Percentiles rank a stretch among this genome's conserved stretches.
phyloP scores from a whole-genome alignment of 2,329 filamentous ascomycete genomes.

The Aureobasidium subglaciale region DNA sequence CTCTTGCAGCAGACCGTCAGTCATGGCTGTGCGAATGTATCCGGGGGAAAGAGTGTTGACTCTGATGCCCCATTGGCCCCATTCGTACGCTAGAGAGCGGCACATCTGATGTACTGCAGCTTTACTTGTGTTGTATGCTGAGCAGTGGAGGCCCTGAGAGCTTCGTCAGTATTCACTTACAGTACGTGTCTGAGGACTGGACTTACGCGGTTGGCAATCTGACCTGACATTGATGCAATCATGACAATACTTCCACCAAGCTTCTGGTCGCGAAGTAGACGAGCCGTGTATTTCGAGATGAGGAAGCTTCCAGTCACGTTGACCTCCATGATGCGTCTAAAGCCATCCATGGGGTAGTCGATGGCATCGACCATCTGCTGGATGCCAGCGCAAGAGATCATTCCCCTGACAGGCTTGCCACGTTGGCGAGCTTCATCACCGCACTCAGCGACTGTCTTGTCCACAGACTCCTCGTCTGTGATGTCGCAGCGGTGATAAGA shows the following conservation, averaged over 20 bases:
- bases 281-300: slow-evolving; percentile 31
- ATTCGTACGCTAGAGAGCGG: slow-evolving; percentile 27
- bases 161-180: background rate
- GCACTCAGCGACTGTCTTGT: slow-evolving; percentile 29
- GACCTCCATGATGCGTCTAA: slow-evolving; percentile 32
- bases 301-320: slow-evolving; percentile 34
- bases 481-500: slow-evolving; percentile 31
- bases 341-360: slow-evolving; percentile 29
- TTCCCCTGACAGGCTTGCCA: slow-evolving; percentile 40
- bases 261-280: slow-evolving; percentile 29
- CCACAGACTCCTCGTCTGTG: slow-evolving; percentile 31
- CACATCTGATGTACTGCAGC: slow-evolving; percentile 32
- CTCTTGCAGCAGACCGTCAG: slow-evolving; percentile 29
- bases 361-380: slow-evolving; percentile 30
- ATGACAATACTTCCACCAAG: slow-evolving; percentile 25
- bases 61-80: slow-evolving; percentile 26
- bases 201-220: slow-evolving; percentile 60
- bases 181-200: background rate
- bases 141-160: slow-evolving; percentile 29
- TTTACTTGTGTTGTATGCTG: slow-evolving; percentile 23
- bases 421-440: slow-evolving; percentile 30
- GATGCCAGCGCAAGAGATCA: slow-evolving; percentile 37
- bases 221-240: slow-evolving; percentile 62
- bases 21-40: slow-evolving; percentile 31
- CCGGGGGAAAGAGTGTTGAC: slow-evolving; percentile 29